phyloP scores from a whole-genome alignment of 73 alveolate genomes.

The Stentor coeruleus region DNA sequence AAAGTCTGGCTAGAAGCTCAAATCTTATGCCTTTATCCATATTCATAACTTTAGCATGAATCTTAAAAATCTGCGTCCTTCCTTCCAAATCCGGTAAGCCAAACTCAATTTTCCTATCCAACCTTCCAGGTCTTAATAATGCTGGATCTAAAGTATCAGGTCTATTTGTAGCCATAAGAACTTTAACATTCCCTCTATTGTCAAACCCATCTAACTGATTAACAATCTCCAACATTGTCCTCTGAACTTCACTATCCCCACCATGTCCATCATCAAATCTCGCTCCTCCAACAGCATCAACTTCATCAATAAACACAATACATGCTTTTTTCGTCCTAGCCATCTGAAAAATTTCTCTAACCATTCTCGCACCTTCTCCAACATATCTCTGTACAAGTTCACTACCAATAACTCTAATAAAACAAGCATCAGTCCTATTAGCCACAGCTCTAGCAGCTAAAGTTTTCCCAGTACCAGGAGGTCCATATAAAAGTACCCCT shows the following conservation, averaged over 20 bases:
- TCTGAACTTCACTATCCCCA: conserved; percentile 87
- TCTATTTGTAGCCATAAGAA: conserved; percentile 98
- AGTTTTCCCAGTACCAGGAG: conserved; percentile 99
- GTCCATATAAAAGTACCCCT: conserved; percentile 96
- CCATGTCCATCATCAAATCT: conserved; percentile 92
- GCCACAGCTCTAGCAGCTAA: conserved; percentile 99
- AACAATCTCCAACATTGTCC: conserved; percentile 58
- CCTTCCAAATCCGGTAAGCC: conserved; percentile 98
- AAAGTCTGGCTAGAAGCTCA: conserved; percentile 94
- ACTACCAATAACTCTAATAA: conserved; percentile 94
- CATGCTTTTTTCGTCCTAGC: conserved; percentile 91
- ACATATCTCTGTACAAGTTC: conserved; percentile 79
- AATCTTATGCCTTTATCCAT: conserved; percentile 95
- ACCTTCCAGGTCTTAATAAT: conserved; percentile 98
- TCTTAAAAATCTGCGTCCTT: conserved; percentile 93
- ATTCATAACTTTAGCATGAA: conserved; percentile 97
- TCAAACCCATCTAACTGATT: conserved; percentile 99
- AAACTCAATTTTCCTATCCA: conserved; percentile 98
- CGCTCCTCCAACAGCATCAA: conserved; percentile 99
- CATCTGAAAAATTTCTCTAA: conserved; percentile 95
- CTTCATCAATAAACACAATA: conserved; percentile 98
- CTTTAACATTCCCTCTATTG: conserved; percentile 96
- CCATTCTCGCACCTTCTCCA: conserved; percentile 99
- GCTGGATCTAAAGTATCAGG: conserved; percentile 99
- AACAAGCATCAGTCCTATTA: conserved; percentile 93